phyloP scores from a whole-genome alignment of 306 rosid species.

The Malus orientalis region DNA sequence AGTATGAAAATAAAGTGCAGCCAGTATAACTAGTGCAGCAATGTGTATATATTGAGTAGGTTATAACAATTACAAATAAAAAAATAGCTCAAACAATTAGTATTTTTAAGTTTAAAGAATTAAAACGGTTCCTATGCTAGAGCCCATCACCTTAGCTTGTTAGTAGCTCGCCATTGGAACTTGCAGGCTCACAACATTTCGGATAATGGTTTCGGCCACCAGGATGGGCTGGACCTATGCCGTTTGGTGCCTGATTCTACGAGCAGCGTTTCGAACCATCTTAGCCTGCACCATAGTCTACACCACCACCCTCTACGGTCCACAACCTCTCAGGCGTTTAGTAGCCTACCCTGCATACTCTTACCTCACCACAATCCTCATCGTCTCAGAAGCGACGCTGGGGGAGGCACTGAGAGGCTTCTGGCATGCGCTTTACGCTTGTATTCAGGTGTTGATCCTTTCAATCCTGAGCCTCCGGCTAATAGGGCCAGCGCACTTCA shows the following conservation, averaged over 20 bases:
- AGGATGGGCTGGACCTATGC: conserved; percentile 7
- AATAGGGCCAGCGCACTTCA: conserved; percentile 38
- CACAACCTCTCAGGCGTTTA: conserved; percentile 23
- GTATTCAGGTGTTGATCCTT: conserved; percentile 21
- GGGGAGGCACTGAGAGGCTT: conserved; percentile 61
- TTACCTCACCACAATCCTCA: conserved; percentile 47
- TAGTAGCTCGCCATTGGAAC: too few relatives aligned
- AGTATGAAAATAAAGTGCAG: too few relatives aligned
- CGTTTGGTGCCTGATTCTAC: conserved; percentile 10
- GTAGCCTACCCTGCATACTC: conserved; percentile 49
- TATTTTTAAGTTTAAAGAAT: too few relatives aligned
- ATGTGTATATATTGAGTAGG: too few relatives aligned
- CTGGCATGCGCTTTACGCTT: conserved; percentile 44
- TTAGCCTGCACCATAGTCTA: conserved; percentile 60
- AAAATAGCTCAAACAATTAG: too few relatives aligned
- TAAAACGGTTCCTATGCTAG: too few relatives aligned
- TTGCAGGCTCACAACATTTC: background rate
- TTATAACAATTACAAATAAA: too few relatives aligned
- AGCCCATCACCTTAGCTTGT: too few relatives aligned
- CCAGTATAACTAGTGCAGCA: too few relatives aligned
- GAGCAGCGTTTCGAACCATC: conserved; percentile 42
- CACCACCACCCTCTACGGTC: conserved; percentile 38
- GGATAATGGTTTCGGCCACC: background rate
- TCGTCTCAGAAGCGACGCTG: conserved; percentile 47
- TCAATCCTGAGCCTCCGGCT: conserved; percentile 33